Conservation (phyloP, 192 early-diverging fungal genomes). For the Coemansia sp. region DNA sequence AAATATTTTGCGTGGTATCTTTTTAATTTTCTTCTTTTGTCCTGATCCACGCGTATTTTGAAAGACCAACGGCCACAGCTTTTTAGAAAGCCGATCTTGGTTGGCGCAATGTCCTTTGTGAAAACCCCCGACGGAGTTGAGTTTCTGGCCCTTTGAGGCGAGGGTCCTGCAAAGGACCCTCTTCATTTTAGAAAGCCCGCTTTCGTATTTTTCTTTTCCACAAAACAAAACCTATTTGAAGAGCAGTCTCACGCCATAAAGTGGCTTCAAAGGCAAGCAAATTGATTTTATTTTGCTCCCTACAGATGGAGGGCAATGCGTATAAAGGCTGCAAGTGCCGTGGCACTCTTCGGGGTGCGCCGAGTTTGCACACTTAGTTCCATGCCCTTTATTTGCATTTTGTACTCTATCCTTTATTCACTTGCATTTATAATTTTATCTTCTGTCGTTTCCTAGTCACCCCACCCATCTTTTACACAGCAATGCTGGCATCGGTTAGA, state of each 20-base stretch:
- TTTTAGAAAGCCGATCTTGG: conserved; percentile 2
- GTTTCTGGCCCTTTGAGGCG: neutral
- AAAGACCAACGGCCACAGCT: neutral
- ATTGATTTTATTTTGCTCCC: conserved; percentile 5
- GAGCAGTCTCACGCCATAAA: neutral
- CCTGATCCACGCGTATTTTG: neutral
- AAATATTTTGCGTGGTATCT: neutral
- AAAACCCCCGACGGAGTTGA: neutral
- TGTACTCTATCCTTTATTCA: conserved; percentile 4
- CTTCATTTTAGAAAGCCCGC: conserved; percentile 1
- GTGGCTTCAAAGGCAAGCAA: neutral
- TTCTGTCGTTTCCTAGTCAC: neutral
- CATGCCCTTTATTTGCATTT: conserved; percentile 1
- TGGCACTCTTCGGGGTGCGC: neutral
- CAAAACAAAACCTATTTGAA: neutral
- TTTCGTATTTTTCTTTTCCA: neutral
- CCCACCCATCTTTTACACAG: neutral
- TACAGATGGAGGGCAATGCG: neutral
- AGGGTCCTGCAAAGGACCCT: conserved; percentile 3
- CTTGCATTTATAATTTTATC: neutral
- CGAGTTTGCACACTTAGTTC: neutral
- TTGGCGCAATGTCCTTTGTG: neutral
- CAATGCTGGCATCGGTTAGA: conserved; percentile 31
- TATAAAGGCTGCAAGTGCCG: conserved; percentile 7
- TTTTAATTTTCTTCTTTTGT: neutral